phyloP scores from a whole-genome alignment of 2,329 filamentous ascomycete genomes.

The Fusarium domesticum region DNA sequence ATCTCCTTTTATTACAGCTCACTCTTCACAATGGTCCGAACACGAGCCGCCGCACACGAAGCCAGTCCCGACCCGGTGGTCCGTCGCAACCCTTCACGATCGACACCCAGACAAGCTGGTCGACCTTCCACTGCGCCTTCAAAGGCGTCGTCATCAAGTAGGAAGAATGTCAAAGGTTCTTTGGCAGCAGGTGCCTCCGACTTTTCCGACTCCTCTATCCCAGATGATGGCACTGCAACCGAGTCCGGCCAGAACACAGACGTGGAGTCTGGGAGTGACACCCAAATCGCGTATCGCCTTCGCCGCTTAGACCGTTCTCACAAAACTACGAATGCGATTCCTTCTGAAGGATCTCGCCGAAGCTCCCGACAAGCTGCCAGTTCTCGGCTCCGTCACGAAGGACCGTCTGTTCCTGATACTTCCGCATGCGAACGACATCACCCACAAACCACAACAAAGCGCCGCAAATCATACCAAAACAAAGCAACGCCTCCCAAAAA shows the following conservation, averaged over 20 bases:
- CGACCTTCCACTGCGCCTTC: too few relatives aligned
- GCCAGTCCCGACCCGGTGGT: slow-evolving; percentile 6
- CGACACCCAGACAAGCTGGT: slow-evolving; percentile 11
- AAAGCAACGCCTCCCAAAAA: slow-evolving; percentile 18
- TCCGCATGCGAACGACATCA: background rate
- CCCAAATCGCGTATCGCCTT: background rate
- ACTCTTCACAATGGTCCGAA: slow-evolving; percentile 28
- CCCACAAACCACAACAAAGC: slow-evolving; percentile 13
- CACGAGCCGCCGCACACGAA: slow-evolving; percentile 24
- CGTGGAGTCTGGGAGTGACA: background rate
- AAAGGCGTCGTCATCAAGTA: too few relatives aligned
- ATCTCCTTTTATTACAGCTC: background rate
- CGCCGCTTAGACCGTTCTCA: background rate
- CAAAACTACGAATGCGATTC: background rate
- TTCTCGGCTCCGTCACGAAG: slow-evolving; percentile 1
- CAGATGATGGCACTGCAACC: background rate
- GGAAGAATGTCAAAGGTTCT: background rate
- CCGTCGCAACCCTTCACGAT: slow-evolving; percentile 26
- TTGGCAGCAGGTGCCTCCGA: slow-evolving; percentile 3
- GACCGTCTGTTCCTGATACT: background rate
- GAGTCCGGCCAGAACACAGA: slow-evolving; percentile 3
- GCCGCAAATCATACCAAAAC: slow-evolving; percentile 10
- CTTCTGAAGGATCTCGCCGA: slow-evolving; percentile 2
- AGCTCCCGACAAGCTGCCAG: slow-evolving; percentile 16
- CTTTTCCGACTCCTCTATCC: background rate